A percentile compares a stretch with the other conserved stretches of the same genome.
These are phyloP conservation scores for Zizania palustris DNA, from an alignment of 202 grass and related monocot genomes.

Conservation along the genomic window DNA sequence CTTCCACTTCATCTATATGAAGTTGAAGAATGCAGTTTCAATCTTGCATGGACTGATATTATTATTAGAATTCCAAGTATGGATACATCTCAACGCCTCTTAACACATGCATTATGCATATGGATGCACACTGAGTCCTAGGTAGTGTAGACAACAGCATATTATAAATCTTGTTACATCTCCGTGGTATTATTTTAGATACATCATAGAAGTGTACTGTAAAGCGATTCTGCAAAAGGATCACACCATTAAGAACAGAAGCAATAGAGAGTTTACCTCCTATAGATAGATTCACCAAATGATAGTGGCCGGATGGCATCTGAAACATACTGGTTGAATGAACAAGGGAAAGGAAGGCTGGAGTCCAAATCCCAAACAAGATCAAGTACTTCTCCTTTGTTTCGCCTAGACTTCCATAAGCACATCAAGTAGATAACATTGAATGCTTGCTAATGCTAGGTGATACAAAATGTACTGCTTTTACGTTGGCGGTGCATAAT, in stretches of 20 bases:
- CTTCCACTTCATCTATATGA: slow-evolving; percentile 1
- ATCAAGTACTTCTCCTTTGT: slow-evolving; percentile 48
- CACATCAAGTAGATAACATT: slow-evolving; percentile 29
- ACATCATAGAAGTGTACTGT: slow-evolving; percentile 5
- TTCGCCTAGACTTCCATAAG: slow-evolving; percentile 69
- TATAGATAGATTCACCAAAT: slow-evolving; percentile 55
- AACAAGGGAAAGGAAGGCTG: slow-evolving; percentile 71
- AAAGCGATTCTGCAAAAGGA: slow-evolving; percentile 15
- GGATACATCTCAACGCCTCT: neutral
- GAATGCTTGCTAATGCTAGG: neutral
- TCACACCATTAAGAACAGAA: neutral
- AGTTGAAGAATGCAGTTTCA: neutral
- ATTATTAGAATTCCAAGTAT: neutral
- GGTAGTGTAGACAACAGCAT: slow-evolving; percentile 19
- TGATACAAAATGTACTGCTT: slow-evolving; percentile 36
- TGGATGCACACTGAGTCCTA: slow-evolving; percentile 23
- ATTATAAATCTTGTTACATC: slow-evolving; percentile 1
- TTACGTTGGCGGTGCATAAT: slow-evolving; percentile 20
- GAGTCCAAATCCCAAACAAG: slow-evolving; percentile 97
- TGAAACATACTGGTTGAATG: slow-evolving; percentile 61
- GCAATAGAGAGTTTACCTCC: slow-evolving; percentile 56
- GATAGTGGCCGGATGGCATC: slow-evolving; percentile 56
- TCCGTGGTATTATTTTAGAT: slow-evolving; percentile 18
- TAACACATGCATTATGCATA: neutral
- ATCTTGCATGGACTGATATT: slow-evolving; percentile 11